These are phyloP conservation scores for Heimioporus sp. DNA, from an alignment of 768 basidiomycete species.

Conservation along the genomic window DNA sequence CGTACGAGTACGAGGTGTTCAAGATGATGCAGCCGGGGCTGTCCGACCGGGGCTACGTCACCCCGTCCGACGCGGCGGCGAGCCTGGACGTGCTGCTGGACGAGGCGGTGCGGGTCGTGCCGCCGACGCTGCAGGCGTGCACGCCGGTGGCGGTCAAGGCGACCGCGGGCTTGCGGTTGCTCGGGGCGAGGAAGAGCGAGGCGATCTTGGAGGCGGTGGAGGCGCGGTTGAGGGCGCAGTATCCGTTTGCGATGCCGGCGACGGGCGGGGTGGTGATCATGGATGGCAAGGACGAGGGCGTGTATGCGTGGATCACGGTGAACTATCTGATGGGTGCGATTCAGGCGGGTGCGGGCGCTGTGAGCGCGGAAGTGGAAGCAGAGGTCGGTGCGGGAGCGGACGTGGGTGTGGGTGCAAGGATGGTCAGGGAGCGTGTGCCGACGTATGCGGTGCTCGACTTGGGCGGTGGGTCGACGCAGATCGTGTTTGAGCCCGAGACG, in stretches of 20 bases:
- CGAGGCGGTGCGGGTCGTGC: slow-evolving; percentile 78
- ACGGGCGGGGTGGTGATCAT: slow-evolving; percentile 78
- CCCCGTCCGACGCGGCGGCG: slow-evolving; percentile 69
- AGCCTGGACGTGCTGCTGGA: slow-evolving; percentile 79
- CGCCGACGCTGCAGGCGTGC: slow-evolving; percentile 56
- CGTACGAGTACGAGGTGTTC: slow-evolving; percentile 94
- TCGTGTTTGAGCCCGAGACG: slow-evolving; percentile 88
- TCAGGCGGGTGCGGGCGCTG: slow-evolving; percentile 35
- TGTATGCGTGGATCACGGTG: slow-evolving; percentile 98
- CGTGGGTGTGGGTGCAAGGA: no score
- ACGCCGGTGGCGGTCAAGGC: slow-evolving; percentile 92
- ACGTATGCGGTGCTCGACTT: slow-evolving; percentile 93
- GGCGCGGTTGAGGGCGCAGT: slow-evolving; percentile 50
- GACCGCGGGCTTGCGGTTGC: slow-evolving; percentile 80
- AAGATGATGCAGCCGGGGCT: slow-evolving; percentile 78
- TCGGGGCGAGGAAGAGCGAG: slow-evolving; percentile 58
- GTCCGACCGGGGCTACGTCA: slow-evolving; percentile 47
- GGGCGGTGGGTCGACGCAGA: slow-evolving; percentile 96
- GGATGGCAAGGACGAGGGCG: slow-evolving; percentile 95
- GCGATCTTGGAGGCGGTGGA: slow-evolving; percentile 79
- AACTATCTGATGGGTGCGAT: slow-evolving; percentile 87
- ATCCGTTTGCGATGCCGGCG: slow-evolving; percentile 65
- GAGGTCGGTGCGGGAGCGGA: slow-evolving; percentile 13
- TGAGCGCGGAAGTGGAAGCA: slow-evolving; percentile 4
- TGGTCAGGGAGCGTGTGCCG: slow-evolving; percentile 30